phyloP scores from a whole-genome alignment of 768 basidiomycete species.

The Tricholoma flavovirens region DNA sequence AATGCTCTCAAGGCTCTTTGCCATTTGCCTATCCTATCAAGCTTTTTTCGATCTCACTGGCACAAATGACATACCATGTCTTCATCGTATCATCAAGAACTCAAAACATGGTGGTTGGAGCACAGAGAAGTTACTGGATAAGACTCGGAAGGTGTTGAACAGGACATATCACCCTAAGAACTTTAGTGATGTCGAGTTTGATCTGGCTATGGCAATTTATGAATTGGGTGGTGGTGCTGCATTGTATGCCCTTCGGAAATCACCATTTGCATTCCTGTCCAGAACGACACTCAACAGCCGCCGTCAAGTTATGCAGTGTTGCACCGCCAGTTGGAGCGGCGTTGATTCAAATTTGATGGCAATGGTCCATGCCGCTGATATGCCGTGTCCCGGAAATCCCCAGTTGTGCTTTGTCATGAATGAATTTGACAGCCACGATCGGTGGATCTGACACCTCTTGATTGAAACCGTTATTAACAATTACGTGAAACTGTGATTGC shows the following conservation, averaged over 20 bases:
- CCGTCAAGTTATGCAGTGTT: too few species aligned
- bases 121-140: conserved; percentile 10
- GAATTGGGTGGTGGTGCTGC: conserved; percentile 25
- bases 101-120: conserved; percentile 11
- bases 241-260: conserved; percentile 23
- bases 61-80: conserved; percentile 18
- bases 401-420: too few species aligned
- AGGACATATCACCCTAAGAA: conserved; percentile 17
- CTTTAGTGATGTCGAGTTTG: conserved; percentile 17
- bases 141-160: conserved; percentile 7
- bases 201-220: conserved; percentile 19
- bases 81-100: conserved; percentile 22
- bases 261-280: conserved; percentile 17
- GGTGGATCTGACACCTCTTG: too few species aligned
- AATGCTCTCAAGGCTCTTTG: not conserved
- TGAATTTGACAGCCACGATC: too few species aligned
- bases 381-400: too few species aligned
- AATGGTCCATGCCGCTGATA: too few species aligned
- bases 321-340: too few species aligned
- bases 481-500: too few species aligned
- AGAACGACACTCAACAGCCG: conserved; percentile 12
- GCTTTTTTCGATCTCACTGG: conserved; percentile 9
- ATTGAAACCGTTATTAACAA: too few species aligned
- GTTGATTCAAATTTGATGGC: too few species aligned
- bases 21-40: not conserved